A percentile compares a stretch with the other conserved stretches of the same genome.
Evolutionary conservation across 345 rosid genomes (phyloP).

Genomic region (Aethionema arabicum): DNA sequence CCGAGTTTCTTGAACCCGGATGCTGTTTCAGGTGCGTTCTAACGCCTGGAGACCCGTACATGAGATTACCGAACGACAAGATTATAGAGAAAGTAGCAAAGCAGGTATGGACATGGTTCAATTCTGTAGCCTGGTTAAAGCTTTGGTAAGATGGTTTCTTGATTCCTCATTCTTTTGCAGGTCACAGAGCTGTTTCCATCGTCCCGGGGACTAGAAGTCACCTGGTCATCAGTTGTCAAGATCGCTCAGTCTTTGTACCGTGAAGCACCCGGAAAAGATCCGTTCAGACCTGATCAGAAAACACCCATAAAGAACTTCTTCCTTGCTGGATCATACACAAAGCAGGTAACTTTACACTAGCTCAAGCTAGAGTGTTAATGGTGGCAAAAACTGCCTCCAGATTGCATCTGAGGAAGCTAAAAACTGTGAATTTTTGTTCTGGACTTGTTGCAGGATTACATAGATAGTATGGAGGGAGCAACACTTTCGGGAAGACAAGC

Average conservation of each 20-base stretch:
- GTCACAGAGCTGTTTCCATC: conserved; percentile 83
- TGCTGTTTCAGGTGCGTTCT: conserved; percentile 69
- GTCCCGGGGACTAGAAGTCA: conserved; percentile 77
- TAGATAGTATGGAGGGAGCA: conserved; percentile 99
- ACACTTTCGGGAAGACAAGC: conserved; percentile 94
- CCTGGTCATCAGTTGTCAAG: conserved; percentile 95
- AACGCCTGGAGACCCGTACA: conserved; percentile 96
- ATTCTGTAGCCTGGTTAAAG: neutral
- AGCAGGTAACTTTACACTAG: conserved; percentile 56
- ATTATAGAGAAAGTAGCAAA: conserved; percentile 77
- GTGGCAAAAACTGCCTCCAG: conserved; percentile 2
- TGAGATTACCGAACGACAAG: conserved; percentile 80
- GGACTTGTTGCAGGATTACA: conserved; percentile 67
- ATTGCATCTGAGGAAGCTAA: neutral
- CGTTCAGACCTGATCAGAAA: conserved; percentile 95
- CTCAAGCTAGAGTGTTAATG: conserved; percentile 6
- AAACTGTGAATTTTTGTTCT: neutral
- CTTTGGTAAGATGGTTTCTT: conserved; percentile 8
- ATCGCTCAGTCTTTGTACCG: conserved; percentile 93
- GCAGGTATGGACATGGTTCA: conserved; percentile 57
- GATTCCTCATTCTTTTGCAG: conserved; percentile 37
- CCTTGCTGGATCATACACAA: conserved; percentile 94
- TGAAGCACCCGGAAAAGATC: conserved; percentile 95
- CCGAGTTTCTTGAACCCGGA: conserved; percentile 13
- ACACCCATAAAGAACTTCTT: conserved; percentile 89